Evolutionary conservation across 176 grass and related monocot species (phyloP).

Genomic region (Raddia guianensis): DNA sequence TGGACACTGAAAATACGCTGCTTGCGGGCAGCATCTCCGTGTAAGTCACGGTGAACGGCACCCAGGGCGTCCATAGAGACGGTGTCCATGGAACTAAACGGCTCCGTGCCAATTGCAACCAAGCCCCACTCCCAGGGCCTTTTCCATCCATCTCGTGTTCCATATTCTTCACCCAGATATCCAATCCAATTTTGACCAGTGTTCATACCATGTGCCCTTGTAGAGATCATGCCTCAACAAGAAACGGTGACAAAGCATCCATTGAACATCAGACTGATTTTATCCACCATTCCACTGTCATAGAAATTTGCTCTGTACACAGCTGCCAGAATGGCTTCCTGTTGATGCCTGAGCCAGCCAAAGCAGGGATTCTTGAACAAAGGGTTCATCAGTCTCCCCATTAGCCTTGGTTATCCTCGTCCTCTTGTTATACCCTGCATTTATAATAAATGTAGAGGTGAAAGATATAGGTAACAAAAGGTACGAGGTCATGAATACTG

Average conservation of each 20-base stretch:
- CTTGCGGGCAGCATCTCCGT: no score
- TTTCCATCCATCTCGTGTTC: conserved; percentile 24
- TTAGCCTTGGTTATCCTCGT: neutral
- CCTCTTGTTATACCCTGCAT: conserved; percentile 20
- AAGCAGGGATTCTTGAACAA: no score
- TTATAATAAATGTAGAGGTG: neutral
- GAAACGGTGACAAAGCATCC: conserved; percentile 26
- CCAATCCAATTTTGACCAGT: conserved; percentile 24
- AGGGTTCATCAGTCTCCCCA: conserved; percentile 4
- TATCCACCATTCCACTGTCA: conserved; percentile 29
- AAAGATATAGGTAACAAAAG: conserved; percentile 32
- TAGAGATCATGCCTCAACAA: conserved; percentile 14
- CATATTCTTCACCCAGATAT: conserved; percentile 11
- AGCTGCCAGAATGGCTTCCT: conserved; percentile 23
- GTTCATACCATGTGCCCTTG: neutral
- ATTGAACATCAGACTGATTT: conserved; percentile 31
- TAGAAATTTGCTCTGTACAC: neutral
- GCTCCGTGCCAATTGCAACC: conserved; percentile 27
- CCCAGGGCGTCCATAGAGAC: no score
- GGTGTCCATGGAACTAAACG: no score
- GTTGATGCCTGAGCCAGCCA: conserved; percentile 8
- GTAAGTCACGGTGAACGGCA: no score
- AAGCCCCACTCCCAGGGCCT: conserved; percentile 40
- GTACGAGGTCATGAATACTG: conserved; percentile 20
- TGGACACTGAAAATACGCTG: no score